Evolutionary conservation across 805 yeast species (phyloP).

Genomic region (Yarrowia sp.): DNA sequence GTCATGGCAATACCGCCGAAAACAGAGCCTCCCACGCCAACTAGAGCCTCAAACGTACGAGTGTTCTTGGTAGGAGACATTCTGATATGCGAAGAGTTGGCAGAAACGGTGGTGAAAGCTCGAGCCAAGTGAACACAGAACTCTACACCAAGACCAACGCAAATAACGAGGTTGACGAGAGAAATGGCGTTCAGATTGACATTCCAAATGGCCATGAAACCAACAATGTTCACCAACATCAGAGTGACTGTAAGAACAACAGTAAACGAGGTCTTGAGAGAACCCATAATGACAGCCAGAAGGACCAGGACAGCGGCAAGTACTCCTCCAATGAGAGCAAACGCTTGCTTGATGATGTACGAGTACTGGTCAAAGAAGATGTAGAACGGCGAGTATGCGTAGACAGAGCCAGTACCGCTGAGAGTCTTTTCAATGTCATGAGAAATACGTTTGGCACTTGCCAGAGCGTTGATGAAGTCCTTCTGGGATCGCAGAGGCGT

Average conservation of each 20-base stretch:
- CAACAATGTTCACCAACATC: conserved; percentile 77
- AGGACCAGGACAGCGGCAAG: conserved; percentile 57
- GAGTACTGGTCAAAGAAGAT: conserved; percentile 89
- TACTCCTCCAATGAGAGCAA: conserved; percentile 62
- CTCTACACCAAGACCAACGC: conserved; percentile 92
- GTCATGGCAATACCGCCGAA: conserved; percentile 90
- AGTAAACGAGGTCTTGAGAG: conserved; percentile 63
- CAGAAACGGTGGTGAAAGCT: conserved; percentile 63
- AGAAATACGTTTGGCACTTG: conserved; percentile 71
- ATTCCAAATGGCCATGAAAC: conserved; percentile 75
- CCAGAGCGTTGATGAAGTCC: conserved; percentile 83
- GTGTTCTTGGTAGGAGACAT: conserved; percentile 48
- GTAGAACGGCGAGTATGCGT: conserved; percentile 93
- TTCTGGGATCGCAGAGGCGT: conserved; percentile 77
- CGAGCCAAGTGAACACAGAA: conserved; percentile 88
- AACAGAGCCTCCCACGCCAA: conserved; percentile 87
- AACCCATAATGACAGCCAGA: conserved; percentile 69
- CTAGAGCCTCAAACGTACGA: conserved; percentile 63
- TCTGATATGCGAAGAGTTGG: conserved; percentile 30
- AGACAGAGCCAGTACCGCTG: conserved; percentile 59
- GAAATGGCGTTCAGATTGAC: conserved; percentile 88
- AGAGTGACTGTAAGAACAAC: conserved; percentile 65
- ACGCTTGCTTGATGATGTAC: conserved; percentile 65
- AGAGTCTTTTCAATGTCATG: conserved; percentile 52
- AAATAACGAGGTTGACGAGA: conserved; percentile 87